phyloP scores from a whole-genome alignment of 805 yeast genomes.

The Metschnikowia peoriensis region DNA sequence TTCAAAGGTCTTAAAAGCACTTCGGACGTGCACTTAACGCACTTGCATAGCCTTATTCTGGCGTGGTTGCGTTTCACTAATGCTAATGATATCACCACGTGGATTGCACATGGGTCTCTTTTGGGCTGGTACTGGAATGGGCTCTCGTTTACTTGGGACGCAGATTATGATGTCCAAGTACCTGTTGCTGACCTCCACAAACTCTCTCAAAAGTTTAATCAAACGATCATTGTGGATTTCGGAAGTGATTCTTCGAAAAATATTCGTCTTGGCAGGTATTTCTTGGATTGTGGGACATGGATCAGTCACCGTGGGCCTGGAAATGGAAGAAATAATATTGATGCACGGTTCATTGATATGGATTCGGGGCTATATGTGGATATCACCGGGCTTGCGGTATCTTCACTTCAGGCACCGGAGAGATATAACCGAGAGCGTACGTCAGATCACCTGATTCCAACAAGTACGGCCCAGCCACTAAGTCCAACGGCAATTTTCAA shows the following conservation, averaged over 20 bases:
- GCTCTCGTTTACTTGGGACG: constrained; percentile 29
- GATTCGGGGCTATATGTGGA: constrained; percentile 72
- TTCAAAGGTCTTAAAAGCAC: constrained; percentile 21
- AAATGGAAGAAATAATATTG: constrained; percentile 51
- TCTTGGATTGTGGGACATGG: constrained; percentile 44
- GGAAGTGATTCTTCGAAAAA: constrained; percentile 42
- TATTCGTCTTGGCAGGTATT: constrained; percentile 47
- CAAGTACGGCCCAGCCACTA: constrained; percentile 16
- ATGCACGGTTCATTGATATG: constrained; percentile 71
- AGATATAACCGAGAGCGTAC: constrained; percentile 8
- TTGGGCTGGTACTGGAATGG: constrained; percentile 32
- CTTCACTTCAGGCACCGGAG: constrained; percentile 2
- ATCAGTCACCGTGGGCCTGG: constrained; percentile 52
- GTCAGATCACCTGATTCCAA: constrained; percentile 18
- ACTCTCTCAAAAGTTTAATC: constrained; percentile 22
- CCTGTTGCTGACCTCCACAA: constrained; percentile 25
- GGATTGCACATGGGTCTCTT: constrained; percentile 30
- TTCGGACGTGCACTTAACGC: constrained; percentile 16
- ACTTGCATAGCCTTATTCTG: constrained; percentile 23
- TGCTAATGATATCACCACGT: constrained; percentile 23
- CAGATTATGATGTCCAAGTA: constrained; percentile 29
- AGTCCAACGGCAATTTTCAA: constrained; percentile 15
- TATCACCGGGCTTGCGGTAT: constrained; percentile 58
- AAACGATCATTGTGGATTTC: constrained; percentile 24
- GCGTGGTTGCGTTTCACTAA: constrained; percentile 27